phyloP scores from a whole-genome alignment of 768 basidiomycete genomes.

The Auriscalpium orientale region DNA sequence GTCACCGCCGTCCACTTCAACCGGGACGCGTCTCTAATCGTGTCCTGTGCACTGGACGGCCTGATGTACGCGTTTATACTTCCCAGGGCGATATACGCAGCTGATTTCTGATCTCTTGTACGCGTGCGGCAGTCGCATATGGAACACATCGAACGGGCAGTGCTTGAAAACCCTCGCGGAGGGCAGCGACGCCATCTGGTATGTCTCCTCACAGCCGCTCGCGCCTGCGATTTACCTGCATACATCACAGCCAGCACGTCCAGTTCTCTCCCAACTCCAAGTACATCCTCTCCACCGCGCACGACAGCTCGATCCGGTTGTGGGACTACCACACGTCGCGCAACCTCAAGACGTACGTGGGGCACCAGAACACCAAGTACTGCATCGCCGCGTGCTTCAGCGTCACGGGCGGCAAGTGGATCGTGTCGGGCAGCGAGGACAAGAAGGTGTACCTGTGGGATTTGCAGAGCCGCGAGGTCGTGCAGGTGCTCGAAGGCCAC shows the following conservation, averaged over 20 bases:
- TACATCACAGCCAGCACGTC: conserved; percentile 63
- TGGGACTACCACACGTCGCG: conserved; percentile 94
- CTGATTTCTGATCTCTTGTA: neutral
- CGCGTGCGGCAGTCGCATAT: conserved; percentile 70
- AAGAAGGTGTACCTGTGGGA: conserved; percentile 89
- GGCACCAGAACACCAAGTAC: conserved; percentile 77
- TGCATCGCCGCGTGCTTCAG: conserved; percentile 82
- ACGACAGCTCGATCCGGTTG: conserved; percentile 86
- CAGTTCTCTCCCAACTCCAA: conserved; percentile 94
- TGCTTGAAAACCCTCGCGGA: conserved; percentile 95
- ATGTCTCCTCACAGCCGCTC: conserved; percentile 12
- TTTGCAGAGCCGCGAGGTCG: conserved; percentile 76
- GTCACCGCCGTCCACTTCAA: conserved; percentile 95
- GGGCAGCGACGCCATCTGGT: conserved; percentile 82
- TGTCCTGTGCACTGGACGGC: conserved; percentile 89
- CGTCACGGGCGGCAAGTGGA: conserved; percentile 83
- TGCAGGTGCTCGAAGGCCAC: conserved; percentile 75
- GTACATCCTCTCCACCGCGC: conserved; percentile 88
- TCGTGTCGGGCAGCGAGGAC: conserved; percentile 88
- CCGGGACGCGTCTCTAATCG: conserved; percentile 82
- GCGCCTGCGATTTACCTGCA: neutral
- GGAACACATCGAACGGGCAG: conserved; percentile 88
- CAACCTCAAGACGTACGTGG: conserved; percentile 83
- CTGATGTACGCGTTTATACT: conserved; percentile 61
- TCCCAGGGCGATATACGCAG: neutral